Base-by-base conservation (phyloP, 208 protist species). In the Angomonas deanei region DNA sequence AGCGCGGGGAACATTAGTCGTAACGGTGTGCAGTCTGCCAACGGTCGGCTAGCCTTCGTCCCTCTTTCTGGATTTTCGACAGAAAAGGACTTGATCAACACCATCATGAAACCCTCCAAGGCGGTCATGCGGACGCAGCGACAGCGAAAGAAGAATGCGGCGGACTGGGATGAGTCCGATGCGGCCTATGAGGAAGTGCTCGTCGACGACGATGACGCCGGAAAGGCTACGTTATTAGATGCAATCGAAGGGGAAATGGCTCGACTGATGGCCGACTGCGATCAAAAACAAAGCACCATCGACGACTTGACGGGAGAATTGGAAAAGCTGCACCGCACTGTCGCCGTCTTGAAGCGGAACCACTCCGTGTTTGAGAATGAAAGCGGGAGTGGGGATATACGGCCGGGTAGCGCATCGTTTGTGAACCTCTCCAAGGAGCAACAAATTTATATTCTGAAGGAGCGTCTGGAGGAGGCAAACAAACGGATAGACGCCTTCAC, bases 381-480 rank as follows among this genome's bases (percentile, higher is more conserved):
- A 21, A 31, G 21, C 23, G 36, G 24, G 0, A 33, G 15, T 24
- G 50, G 17, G 46, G 38, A 26, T 4, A 61, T 68, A 26, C 68
- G 68, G 6, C 74, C 73, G 1, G 68, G 75, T 69, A 87, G 69
- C 42, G 71, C 56, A 15, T 76, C 64, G 15, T 68, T 74, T 52
- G 46, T 80, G 23, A 78, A 83, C 56, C 72, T 88, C 15, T 71
- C 64, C 11, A 94, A 94, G 75, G 82, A 94, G 68, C 87, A 94
- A 69, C 87, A 94, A 55, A 88, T 94, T 21, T 84, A 78, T 64
- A 76, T 88, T 11, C 66, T 94, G 24, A 89, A 91, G 74, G 76
- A 88, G 68, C 84, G 87, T 6, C 70, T 94, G 5, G 65, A 84
- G n/a, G 55, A 65, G 36, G 82, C 79, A 2, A 86, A 86, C 58